phyloP scores from a whole-genome alignment of 345 rosid species.

The Cochlearia excelsa region DNA sequence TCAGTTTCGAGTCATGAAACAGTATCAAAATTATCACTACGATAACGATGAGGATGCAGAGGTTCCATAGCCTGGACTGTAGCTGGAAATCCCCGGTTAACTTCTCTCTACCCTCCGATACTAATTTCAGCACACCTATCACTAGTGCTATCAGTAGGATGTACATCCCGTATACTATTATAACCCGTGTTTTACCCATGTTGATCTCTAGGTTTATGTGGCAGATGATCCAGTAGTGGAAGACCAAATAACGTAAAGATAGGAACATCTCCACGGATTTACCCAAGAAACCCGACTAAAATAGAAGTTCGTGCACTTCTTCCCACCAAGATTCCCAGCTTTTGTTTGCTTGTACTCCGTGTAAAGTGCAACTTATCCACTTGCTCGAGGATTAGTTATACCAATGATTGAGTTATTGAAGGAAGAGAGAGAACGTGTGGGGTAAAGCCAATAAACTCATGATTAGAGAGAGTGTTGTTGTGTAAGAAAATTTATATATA shows the following conservation, averaged over 20 bases:
- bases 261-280: constrained; percentile 73
- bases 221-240: constrained; percentile 87
- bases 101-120: constrained; percentile 91
- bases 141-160: constrained; percentile 83
- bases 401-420: constrained; percentile 61
- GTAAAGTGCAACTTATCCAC: constrained; percentile 88
- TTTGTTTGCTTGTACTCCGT: constrained; percentile 87
- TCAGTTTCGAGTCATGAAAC: constrained; percentile 68
- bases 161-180: constrained; percentile 75
- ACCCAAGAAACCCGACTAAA: constrained; percentile 65
- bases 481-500: too few species aligned
- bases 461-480: too few species aligned
- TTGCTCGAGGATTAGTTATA: constrained; percentile 72
- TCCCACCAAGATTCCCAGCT: constrained; percentile 99
- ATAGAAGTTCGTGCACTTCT: constrained; percentile 89
- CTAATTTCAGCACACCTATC: constrained; percentile 78
- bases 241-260: constrained; percentile 67
- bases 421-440: too few species aligned
- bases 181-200: constrained; percentile 58
- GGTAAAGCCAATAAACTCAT: too few species aligned
- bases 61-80: constrained; percentile 82
- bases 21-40: constrained; percentile 56
- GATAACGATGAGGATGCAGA: constrained; percentile 63
- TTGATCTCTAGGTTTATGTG: constrained; percentile 56
- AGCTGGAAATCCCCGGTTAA: constrained; percentile 97